Base-by-base conservation (phyloP, 257 asterid species). In the Schizonepeta tenuifolia region DNA sequence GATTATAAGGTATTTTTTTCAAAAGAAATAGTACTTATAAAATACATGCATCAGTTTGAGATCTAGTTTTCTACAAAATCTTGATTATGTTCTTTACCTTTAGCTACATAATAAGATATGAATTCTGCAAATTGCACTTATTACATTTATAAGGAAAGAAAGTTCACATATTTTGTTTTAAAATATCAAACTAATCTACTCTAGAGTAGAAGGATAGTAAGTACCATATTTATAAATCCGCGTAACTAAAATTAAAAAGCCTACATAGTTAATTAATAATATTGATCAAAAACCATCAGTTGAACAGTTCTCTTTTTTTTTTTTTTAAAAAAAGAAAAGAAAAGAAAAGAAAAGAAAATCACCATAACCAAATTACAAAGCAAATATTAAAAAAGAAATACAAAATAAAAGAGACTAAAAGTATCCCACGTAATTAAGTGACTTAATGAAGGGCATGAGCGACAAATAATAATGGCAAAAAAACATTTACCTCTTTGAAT, bases 401-500 rank as follows among this genome's bases (percentile, higher is more conserved):
- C 43, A 9, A 51, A 56, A 43, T 55, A 35, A 53, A 55, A 22
- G 24, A 9, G 54, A 46, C 51, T 43, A 47, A 67, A 53, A 28
- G 75, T 33, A 22, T 33, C 61, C 55, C 3, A 24, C 9, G 77
- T 69, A 81, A 77, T 70, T 71, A 41, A 36, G 44, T 61, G 24
- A 38, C 15, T 46, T 28, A 9, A 38, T n/a, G 35, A 69, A 44
- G 73, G 78, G 75, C 70, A 67, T 36, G 24, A 65, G n/a, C 28
- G 73, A 33, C 15, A 67, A 73, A 41, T 54, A 55, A 44, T 69
- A 31, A 63, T 73, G n/a, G 72, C 46, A 74, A 72, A 68, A 69
- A 58, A 49, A 64, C 41, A 67, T 41, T 70, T 61, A 56, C 66
- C 69, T 22, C 73, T 70, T 76, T 63, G 66, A 51, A 49, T 83